Conservation (phyloP, 2,329 filamentous ascomycete species). For the Neopestalotiopsis sp. region DNA sequence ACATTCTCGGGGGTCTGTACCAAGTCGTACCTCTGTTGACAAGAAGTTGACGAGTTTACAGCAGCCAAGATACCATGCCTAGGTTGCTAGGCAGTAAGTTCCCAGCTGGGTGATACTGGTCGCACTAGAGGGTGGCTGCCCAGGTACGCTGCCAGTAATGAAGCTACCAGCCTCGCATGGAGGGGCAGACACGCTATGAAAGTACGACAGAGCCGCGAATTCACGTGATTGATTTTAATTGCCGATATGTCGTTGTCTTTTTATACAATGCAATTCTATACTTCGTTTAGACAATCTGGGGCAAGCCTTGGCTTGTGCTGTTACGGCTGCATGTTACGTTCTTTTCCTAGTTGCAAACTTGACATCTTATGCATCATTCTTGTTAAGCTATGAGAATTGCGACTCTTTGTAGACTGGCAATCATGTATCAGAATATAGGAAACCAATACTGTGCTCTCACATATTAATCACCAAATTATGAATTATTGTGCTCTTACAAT, state of each 20-base stretch:
- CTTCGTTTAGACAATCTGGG: too few species aligned
- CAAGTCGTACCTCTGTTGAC: not conserved
- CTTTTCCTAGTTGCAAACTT: too few species aligned
- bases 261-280: not conserved
- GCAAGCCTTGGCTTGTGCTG: too few species aligned
- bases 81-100: not conserved
- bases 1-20: not conserved
- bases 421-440: too few species aligned
- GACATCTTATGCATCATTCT: too few species aligned
- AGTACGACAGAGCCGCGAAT: not conserved
- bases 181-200: not conserved
- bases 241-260: not conserved
- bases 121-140: not conserved
- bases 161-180: not conserved
- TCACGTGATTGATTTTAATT: constrained; percentile 5
- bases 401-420: too few species aligned
- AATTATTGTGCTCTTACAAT: too few species aligned
- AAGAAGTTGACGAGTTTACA: not conserved
- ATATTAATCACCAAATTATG: too few species aligned
- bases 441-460: too few species aligned
- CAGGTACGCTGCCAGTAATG: not conserved
- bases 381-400: too few species aligned
- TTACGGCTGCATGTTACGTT: too few species aligned
- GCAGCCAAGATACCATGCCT: too few species aligned
- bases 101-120: not conserved